Evolutionary conservation across 805 yeast species (phyloP), one percentile per base, ranked within the genome.

Genomic region (Metschnikowia lochheadii): DNA sequence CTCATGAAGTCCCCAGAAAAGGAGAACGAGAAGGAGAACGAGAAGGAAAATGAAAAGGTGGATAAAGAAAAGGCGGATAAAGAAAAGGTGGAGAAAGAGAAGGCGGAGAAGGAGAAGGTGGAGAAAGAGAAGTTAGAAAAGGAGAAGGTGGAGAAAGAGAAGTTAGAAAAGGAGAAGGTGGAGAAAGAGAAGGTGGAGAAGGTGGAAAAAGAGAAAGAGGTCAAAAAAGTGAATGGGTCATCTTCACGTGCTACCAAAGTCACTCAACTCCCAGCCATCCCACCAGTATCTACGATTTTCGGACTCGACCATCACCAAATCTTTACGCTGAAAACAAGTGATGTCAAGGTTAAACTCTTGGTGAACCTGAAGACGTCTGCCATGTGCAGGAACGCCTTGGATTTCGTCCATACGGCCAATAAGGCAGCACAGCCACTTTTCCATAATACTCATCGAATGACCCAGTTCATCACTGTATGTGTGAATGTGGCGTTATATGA

Each of bases 321-420:
- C 23, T 58, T 67, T 45, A 62, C 61, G 31, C 59, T 68, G 40
- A 64, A 61, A 26, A 51, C 58, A 20, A 57, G 63, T n/a, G 76
- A 72, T 59, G 73, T 72, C 40, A 71, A 71, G 52, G 53, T 69
- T 41, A 72, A 72, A 50, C 65, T 69, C 29, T 65, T 72, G 36
- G 56, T 64, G 11, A 58, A 66, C n/a, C 65, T 69, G 50, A 63
- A 71, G 11, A 56, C 61, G 31, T 63, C 68, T 10, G 66, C 67
- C 48, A 65, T 61, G 53, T 67, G 69, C 32, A 52, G 59, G 10
- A 61, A 64, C 40, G 64, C 58, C n/a, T 56, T 69, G 43, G 53
- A 50, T 13, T 69, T 69, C 46, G 59, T 60, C 2, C 52, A 58
- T 29, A 57, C 58, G 26, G 61, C 66, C 35, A 56, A 63, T 8